These are phyloP conservation scores for Limtongia smithiae DNA, from an alignment of 805 yeast species.

Conservation along the genomic window DNA sequence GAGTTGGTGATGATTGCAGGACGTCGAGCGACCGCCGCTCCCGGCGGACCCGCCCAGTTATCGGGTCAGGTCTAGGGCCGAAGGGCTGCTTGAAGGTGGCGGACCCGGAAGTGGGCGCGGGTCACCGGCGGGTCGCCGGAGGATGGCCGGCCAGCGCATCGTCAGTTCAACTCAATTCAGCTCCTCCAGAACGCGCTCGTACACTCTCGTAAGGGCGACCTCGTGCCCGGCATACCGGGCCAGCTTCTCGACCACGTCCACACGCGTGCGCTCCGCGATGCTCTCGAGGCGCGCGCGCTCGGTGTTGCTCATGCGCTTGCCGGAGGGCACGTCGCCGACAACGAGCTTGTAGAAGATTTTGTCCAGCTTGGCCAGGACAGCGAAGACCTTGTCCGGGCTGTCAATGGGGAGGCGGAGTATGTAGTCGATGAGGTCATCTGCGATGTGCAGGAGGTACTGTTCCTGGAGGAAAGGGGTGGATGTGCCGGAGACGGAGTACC, in stretches of 20 bases:
- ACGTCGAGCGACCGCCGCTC: too few species aligned
- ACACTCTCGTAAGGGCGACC: slow-evolving; percentile 45
- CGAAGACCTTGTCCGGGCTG: slow-evolving; percentile 40
- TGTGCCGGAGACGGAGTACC: slow-evolving; percentile 51
- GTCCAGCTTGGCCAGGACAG: slow-evolving; percentile 43
- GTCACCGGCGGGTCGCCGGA: too few species aligned
- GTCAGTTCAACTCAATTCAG: slow-evolving; percentile 16
- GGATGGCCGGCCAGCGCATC: too few species aligned
- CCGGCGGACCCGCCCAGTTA: too few species aligned
- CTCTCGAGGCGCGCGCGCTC: slow-evolving; percentile 52
- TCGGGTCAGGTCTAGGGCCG: too few species aligned
- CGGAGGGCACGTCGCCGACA: slow-evolving; percentile 39
- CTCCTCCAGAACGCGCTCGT: slow-evolving; percentile 43
- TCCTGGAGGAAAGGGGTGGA: slow-evolving; percentile 51
- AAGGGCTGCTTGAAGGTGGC: too few species aligned
- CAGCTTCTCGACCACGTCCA: slow-evolving; percentile 41
- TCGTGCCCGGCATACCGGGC: slow-evolving; percentile 44
- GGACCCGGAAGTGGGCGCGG: too few species aligned
- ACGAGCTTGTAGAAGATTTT: slow-evolving; percentile 41
- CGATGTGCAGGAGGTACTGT: slow-evolving; percentile 56
- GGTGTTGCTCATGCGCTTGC: slow-evolving; percentile 43
- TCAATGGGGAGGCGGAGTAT: slow-evolving; percentile 31
- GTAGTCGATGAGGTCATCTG: slow-evolving; percentile 67
- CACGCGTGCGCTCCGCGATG: slow-evolving; percentile 52
- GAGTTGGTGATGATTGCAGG: too few species aligned